Evolutionary conservation across 2,329 filamentous ascomycete species (phyloP).

Genomic region (Fusarium nurragi): DNA sequence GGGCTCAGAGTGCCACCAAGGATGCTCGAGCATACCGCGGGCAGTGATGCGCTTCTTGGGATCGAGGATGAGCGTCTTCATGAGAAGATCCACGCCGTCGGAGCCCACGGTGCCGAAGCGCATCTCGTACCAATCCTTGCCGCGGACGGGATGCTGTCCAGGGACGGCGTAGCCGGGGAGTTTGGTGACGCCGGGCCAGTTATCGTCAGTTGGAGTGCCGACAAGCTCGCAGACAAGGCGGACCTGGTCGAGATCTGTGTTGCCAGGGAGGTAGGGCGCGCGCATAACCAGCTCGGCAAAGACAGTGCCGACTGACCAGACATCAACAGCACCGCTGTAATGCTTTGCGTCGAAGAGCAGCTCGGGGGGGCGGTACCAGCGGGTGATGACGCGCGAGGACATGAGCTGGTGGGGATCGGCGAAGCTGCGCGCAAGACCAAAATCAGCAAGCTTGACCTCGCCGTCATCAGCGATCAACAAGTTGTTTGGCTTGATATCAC

Average conservation of each 20-base stretch:
- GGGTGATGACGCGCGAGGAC: conserved; percentile 94
- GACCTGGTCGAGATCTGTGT: conserved; percentile 87
- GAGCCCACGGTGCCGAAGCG: conserved; percentile 83
- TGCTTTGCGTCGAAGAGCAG: conserved; percentile 89
- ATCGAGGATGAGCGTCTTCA: conserved; percentile 85
- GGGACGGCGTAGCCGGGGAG: conserved; percentile 83
- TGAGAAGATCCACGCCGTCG: conserved; percentile 86
- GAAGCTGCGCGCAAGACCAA: conserved; percentile 90
- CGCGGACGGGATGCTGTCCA: conserved; percentile 68
- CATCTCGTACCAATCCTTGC: conserved; percentile 75
- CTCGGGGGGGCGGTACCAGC: conserved; percentile 95
- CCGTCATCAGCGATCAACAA: conserved; percentile 92
- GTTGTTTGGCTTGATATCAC: conserved; percentile 99
- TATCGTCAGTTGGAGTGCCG: conserved; percentile 91
- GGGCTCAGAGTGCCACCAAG: conserved; percentile 87
- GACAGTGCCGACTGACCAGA: conserved; percentile 93
- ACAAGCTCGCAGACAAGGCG: conserved; percentile 84
- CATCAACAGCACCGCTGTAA: conserved; percentile 89
- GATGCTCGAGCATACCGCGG: conserved; percentile 78
- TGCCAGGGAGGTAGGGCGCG: conserved; percentile 83
- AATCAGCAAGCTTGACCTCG: conserved; percentile 96
- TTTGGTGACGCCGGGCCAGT: conserved; percentile 90
- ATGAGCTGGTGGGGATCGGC: conserved; percentile 88
- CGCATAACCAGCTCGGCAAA: conserved; percentile 91
- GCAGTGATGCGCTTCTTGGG: conserved; percentile 86